Percentiles rank a stretch among this genome's conserved stretches.
These are phyloP conservation scores for Gonapodya prolifera DNA, from an alignment of 192 early-diverging fungal genomes.

Conservation along the genomic window DNA sequence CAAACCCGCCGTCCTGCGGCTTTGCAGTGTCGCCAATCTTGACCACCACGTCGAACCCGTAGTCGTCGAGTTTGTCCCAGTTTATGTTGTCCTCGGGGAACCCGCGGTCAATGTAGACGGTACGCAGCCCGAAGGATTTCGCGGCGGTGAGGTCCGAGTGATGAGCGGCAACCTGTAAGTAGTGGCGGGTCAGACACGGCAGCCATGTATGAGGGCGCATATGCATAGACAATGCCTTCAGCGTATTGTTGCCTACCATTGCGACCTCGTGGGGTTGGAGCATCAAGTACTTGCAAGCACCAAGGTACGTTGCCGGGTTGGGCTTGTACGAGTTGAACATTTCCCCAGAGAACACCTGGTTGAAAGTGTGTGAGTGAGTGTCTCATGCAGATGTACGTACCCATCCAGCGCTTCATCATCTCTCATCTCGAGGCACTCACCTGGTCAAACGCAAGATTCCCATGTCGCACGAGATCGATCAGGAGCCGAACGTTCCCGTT, in stretches of 20 bases:
- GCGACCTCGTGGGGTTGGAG: neutral
- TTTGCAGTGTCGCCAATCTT: neutral
- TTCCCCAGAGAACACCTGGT: neutral
- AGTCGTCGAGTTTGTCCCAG: neutral
- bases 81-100: neutral
- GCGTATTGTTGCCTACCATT: neutral
- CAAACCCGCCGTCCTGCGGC: neutral
- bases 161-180: neutral
- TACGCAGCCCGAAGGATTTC: neutral
- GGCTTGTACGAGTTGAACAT: conserved; percentile 6
- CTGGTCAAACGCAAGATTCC: neutral
- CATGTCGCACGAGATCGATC: neutral
- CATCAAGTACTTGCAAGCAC: neutral
- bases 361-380: too few relatives aligned
- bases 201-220: too few relatives aligned
- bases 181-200: neutral
- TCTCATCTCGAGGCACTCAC: neutral
- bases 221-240: neutral
- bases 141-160: conserved; percentile 4
- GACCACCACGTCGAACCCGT: conserved; percentile 6
- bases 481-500: conserved; percentile 4
- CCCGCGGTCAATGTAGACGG: conserved; percentile 1
- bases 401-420: neutral
- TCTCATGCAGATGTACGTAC: neutral
- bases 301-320: neutral